Evolutionary conservation across 208 protist species (phyloP).

Genomic region (Herpetomonas tarakana): DNA sequence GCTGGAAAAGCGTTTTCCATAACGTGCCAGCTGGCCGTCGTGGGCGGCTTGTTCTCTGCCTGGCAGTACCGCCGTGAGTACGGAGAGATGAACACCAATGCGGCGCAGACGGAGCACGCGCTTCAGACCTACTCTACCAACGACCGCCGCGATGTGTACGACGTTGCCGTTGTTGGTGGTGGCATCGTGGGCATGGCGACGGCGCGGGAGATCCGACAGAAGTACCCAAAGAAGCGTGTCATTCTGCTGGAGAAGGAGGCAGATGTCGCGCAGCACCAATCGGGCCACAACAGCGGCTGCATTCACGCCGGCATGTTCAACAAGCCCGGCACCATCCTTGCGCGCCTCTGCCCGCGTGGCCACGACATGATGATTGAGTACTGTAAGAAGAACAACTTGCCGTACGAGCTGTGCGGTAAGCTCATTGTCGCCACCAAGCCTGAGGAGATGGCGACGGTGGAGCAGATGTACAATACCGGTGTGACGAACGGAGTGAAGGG

Average conservation of each 20-base stretch:
- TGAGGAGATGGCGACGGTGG: conserved; percentile 40
- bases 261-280: conserved; percentile 88
- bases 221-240: conserved; percentile 74
- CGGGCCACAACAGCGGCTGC: conserved; percentile 88
- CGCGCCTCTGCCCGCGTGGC: conserved; percentile 83
- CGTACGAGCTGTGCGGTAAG: conserved; percentile 84
- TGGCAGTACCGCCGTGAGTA: conserved; percentile 56
- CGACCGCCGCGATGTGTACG: conserved; percentile 60
- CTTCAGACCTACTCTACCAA: conserved; percentile 43
- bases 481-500: conserved; percentile 80
- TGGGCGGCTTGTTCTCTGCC: conserved; percentile 28
- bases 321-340: conserved; percentile 65
- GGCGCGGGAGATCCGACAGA: conserved; percentile 58
- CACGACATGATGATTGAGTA: conserved; percentile 86
- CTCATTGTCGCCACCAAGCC: conserved; percentile 80
- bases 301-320: conserved; percentile 94
- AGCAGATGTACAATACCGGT: conserved; percentile 78
- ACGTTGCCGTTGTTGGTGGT: conserved; percentile 86
- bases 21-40: conserved; percentile 30
- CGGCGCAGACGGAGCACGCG: conserved; percentile 21
- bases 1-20: conserved; percentile 3
- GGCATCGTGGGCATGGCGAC: conserved; percentile 86
- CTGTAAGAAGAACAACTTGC: conserved; percentile 77
- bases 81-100: conserved; percentile 28
- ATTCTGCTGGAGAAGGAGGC: conserved; percentile 85